A percentile compares a stretch with the other conserved stretches of the same genome.
phyloP scores from a whole-genome alignment of 2,329 filamentous ascomycete species.

The Cercospora zeae-maydis region DNA sequence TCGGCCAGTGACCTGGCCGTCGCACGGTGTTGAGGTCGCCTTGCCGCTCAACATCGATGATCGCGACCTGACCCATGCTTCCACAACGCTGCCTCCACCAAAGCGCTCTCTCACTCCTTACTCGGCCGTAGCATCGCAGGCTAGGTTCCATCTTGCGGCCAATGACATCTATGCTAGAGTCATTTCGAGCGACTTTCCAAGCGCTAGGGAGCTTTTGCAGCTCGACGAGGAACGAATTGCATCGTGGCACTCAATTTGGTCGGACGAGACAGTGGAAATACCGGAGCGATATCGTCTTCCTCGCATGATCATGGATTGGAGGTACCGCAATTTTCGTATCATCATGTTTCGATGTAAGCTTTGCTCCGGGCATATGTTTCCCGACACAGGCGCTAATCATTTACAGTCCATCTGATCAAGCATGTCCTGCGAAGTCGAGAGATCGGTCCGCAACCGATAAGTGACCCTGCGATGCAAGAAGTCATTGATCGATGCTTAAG shows the following conservation, averaged over 20 bases:
- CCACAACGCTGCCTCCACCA: conserved; percentile 21
- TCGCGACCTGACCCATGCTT: conserved; percentile 39
- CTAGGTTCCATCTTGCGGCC: conserved; percentile 46
- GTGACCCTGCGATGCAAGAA: conserved; percentile 22
- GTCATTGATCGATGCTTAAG: conserved; percentile 41
- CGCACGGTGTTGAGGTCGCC: conserved; percentile 44
- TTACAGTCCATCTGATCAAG: conserved; percentile 42
- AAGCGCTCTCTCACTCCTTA: conserved; percentile 40
- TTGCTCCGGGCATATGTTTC: neutral
- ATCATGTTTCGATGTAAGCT: conserved; percentile 44
- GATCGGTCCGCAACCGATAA: conserved; percentile 1
- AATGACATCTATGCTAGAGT: conserved; percentile 47
- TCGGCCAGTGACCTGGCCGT: conserved; percentile 47
- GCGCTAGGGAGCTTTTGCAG: conserved; percentile 41
- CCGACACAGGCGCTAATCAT: neutral
- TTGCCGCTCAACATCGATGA: conserved; percentile 48
- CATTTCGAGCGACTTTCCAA: conserved; percentile 46
- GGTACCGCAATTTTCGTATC: conserved; percentile 46
- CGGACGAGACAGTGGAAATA: conserved; percentile 34
- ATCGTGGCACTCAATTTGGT: conserved; percentile 41
- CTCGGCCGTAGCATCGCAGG: conserved; percentile 45
- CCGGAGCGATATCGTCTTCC: conserved; percentile 41
- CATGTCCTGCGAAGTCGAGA: conserved; percentile 32
- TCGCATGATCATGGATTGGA: conserved; percentile 46
- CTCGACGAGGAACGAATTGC: conserved; percentile 42